Evolutionary conservation across 352 stramenopile species (phyloP).

Genomic region (Globisporangium yorkense): DNA sequence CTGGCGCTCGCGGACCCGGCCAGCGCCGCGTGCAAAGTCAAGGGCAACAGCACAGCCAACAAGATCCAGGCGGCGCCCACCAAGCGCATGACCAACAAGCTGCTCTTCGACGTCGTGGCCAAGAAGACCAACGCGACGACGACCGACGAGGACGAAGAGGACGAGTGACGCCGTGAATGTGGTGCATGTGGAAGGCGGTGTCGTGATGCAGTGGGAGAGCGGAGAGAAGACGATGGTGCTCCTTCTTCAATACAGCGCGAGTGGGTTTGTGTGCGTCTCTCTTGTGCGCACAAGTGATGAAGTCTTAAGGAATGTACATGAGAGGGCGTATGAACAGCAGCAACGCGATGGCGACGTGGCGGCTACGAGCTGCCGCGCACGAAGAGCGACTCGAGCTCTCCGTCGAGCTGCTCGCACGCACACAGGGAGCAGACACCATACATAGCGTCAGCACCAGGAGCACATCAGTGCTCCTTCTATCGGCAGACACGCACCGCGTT

Average conservation of each 20-base stretch:
- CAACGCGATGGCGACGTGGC: too few relatives aligned
- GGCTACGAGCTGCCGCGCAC: not conserved
- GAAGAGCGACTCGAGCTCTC: not conserved
- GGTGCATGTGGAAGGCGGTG: not conserved
- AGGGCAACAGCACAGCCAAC: constrained; percentile 18
- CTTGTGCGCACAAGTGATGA: too few relatives aligned
- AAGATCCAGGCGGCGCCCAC: constrained; percentile 24
- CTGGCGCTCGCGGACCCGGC: constrained; percentile 11
- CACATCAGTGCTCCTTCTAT: not conserved
- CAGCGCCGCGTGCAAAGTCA: constrained; percentile 22
- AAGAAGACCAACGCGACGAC: constrained; percentile 5
- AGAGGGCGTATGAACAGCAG: not conserved
- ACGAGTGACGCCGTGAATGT: not conserved
- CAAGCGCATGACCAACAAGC: constrained; percentile 29
- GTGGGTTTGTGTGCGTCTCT: not conserved
- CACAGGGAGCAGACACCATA: not conserved
- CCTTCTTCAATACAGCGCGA: not conserved
- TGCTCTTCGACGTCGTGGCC: constrained; percentile 20
- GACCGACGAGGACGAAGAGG: constrained; percentile 1
- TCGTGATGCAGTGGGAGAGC: not conserved
- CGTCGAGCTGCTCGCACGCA: not conserved
- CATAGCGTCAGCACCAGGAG: not conserved
- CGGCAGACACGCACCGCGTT: not conserved
- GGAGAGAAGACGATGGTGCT: not conserved
- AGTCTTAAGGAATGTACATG: not conserved